Base-by-base conservation (phyloP, 1,139 yeast species). In the Zygoascus hellenicus region DNA sequence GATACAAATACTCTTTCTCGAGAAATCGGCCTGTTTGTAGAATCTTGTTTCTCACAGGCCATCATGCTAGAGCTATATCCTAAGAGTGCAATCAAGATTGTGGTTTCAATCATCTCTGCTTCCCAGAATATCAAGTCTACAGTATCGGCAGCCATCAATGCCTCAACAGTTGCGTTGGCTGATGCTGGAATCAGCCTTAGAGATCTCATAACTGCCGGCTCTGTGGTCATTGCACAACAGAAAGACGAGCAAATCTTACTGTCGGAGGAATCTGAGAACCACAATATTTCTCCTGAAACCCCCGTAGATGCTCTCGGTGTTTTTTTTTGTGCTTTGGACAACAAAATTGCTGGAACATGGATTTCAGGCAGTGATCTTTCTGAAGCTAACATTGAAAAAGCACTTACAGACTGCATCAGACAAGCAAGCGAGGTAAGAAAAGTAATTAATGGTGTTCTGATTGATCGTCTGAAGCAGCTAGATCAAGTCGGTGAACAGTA, bases 21-120 rank as follows among this genome's bases (percentile, higher is more conserved):
- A 46, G 68, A 67, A 47, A 66, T 80, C 14, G 71, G 80, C 10
- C 68, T 79, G 7, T 81, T 76, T 57, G 68, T 83, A 17, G 76
- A 78, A 49, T 76, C 84, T 2, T 72, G 85, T 38, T 65, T 82
- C 38, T 68, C 77, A 38, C 81, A 87, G 9, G 68, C 83, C 1
- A 75, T 92, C 3, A 66, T 85, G 38, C 70, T 88, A 43, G 78
- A 78, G 14, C 79, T 81, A 51, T 90, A 90, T 62, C 97, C 97
- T 5, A 92, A 92, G 64, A 85, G 96, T 9, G 80, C 90, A 19
- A 86, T 92, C 47, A 94, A 83, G 59, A 73, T 92, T 19, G 83
- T 82, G 57, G 72, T 90, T n/a, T 78, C 84, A 38, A 70, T 88
- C 2, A 69, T 88, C 15, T 72, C 83, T 9, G 74, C 75, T 38